Percentiles rank a stretch among this genome's conserved stretches.
Conservation (phyloP, 495 filamentous ascomycete species). For the Glarea lozoyensis region DNA sequence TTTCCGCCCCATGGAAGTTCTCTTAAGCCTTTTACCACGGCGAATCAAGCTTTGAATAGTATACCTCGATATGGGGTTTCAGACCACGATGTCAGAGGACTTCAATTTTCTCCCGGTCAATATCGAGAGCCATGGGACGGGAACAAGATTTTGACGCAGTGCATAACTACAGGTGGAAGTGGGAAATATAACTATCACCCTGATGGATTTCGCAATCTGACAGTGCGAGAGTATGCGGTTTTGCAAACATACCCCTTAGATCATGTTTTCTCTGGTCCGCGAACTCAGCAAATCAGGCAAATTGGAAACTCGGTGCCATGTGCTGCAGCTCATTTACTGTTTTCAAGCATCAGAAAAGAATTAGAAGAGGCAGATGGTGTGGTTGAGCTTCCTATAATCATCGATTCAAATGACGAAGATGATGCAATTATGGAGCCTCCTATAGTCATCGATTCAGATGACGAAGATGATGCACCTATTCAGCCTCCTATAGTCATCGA, state of each 20-base stretch:
- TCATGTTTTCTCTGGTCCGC: conserved; percentile 47
- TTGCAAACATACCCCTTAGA: conserved; percentile 65
- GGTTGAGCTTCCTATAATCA: conserved; percentile 3
- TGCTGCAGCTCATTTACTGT: conserved; percentile 47
- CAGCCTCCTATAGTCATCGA: too few species aligned
- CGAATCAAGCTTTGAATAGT: conserved; percentile 28
- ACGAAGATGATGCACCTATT: too few species aligned
- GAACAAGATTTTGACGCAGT: conserved; percentile 40
- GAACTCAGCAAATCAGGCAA: conserved; percentile 45
- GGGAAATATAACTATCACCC: conserved; percentile 68
- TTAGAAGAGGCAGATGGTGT: conserved; percentile 49
- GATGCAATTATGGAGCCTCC: too few species aligned
- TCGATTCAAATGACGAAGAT: too few species aligned
- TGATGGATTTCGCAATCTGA: conserved; percentile 56
- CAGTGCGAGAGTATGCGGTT: conserved; percentile 61
- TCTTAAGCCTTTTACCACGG: conserved; percentile 30
- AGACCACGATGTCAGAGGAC: conserved; percentile 33
- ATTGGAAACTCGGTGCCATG: conserved; percentile 88
- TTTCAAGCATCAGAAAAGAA: conserved; percentile 44
- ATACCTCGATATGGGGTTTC: conserved; percentile 31
- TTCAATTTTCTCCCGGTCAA: conserved; percentile 21
- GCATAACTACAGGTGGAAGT: conserved; percentile 61
- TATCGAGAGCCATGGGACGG: conserved; percentile 29
- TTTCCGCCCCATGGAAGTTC: conserved; percentile 17
- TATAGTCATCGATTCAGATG: too few species aligned